Conservation (phyloP, 2,329 filamentous ascomycete species). For the Stachybotrys elegans region DNA sequence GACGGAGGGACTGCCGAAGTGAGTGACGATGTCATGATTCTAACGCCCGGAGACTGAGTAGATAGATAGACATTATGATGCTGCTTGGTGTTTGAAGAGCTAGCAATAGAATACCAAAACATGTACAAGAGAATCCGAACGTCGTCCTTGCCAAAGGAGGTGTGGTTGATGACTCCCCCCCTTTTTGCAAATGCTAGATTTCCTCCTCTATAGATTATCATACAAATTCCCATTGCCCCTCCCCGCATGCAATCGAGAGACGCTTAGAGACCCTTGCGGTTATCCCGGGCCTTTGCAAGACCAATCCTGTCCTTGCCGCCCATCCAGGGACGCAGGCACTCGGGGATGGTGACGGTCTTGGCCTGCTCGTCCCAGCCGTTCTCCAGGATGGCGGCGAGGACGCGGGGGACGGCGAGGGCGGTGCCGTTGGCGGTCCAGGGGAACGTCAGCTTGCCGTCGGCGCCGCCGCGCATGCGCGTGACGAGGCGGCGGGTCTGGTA, state of each 20-base stretch:
- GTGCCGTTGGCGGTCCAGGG: constrained; percentile 94
- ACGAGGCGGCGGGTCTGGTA: constrained; percentile 83
- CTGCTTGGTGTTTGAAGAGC: too few relatives aligned
- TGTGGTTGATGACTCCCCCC: constrained; percentile 7
- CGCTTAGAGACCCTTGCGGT: constrained; percentile 21
- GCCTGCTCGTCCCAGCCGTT: constrained; percentile 76
- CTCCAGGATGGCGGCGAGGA: constrained; percentile 85
- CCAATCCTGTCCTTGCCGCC: constrained; percentile 64
- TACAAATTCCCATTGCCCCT: neutral
- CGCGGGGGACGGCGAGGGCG: constrained; percentile 82
- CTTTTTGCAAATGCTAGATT: constrained; percentile 3
- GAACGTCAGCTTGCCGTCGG: constrained; percentile 57
- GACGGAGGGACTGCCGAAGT: too few relatives aligned
- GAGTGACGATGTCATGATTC: too few relatives aligned
- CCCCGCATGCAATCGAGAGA: neutral
- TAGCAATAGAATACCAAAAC: too few relatives aligned
- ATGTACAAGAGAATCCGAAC: too few relatives aligned
- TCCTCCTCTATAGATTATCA: neutral
- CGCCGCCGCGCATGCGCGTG: constrained; percentile 60
- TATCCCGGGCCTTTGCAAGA: constrained; percentile 20
- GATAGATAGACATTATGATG: too few relatives aligned
- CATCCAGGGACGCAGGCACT: constrained; percentile 81
- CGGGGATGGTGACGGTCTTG: constrained; percentile 67
- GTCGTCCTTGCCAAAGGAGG: too few relatives aligned
- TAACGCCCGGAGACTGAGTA: too few relatives aligned